Conservation (phyloP, 2,329 filamentous ascomycete species). For the Ustilaginoidea virens region DNA sequence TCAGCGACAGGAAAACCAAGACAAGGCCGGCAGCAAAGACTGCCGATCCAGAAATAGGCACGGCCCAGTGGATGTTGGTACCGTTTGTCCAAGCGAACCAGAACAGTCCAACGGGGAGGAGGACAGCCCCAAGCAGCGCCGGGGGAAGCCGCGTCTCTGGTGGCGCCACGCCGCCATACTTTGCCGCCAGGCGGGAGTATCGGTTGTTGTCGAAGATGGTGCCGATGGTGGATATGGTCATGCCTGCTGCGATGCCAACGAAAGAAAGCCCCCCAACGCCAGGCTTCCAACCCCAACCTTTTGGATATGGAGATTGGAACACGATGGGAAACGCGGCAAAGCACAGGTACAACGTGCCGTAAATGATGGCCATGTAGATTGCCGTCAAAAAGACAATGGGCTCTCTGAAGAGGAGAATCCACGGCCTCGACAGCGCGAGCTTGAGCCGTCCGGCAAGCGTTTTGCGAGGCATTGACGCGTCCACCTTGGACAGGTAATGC, state of each 20-base stretch:
- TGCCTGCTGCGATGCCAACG: slow-evolving; percentile 47
- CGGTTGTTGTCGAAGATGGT: slow-evolving; percentile 37
- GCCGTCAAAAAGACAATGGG: slow-evolving; percentile 50
- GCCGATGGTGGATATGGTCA: slow-evolving; percentile 39
- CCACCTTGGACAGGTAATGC: slow-evolving; percentile 35
- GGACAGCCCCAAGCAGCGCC: slow-evolving; percentile 40
- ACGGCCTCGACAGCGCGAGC: slow-evolving; percentile 44
- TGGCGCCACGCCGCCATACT: slow-evolving; percentile 38
- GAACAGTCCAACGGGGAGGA: slow-evolving; percentile 45
- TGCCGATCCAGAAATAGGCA: slow-evolving; percentile 26
- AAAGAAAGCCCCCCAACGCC: slow-evolving; percentile 47
- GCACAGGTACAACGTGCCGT: slow-evolving; percentile 38
- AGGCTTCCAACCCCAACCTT: slow-evolving; percentile 38
- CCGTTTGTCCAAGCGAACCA: slow-evolving; percentile 52
- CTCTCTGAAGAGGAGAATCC: slow-evolving; percentile 49
- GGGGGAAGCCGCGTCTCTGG: slow-evolving; percentile 49
- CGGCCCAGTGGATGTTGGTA: slow-evolving; percentile 39
- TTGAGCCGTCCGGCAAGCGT: slow-evolving; percentile 34
- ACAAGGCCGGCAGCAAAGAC: slow-evolving; percentile 42
- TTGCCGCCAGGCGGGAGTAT: slow-evolving; percentile 29
- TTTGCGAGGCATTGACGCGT: slow-evolving; percentile 25
- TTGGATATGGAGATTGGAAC: slow-evolving; percentile 27
- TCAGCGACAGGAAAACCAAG: slow-evolving; percentile 48
- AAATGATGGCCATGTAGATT: slow-evolving; percentile 47
- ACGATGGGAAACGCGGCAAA: slow-evolving; percentile 45